Evolutionary conservation across 2,329 filamentous ascomycete genomes (phyloP), one percentile per base, ranked within the genome.

Genomic region (Myotisia sp.): DNA sequence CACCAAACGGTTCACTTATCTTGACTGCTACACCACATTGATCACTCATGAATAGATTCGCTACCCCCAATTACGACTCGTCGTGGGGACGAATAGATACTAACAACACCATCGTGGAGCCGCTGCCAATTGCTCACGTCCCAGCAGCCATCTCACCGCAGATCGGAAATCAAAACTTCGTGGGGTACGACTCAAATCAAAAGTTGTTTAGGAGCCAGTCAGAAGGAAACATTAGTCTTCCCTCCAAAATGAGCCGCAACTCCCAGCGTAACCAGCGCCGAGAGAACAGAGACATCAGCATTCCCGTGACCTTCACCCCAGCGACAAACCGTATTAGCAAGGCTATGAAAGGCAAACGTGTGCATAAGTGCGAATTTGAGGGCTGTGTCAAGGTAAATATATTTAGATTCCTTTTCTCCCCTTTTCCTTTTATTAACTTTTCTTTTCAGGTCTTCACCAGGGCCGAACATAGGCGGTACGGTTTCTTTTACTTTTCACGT

Each of bases 341-440:
- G 46, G 63, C 63, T 8, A 67, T 65, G 51, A 67, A 67, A 47
- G 63, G 63, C 19, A 66, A 66, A 47, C 58, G 62, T 33, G 63
- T 67, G 9, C 63, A 67, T 43, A 55, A 55, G 6, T 67, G 63
- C 44, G 54, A 63, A 37, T 62, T 51, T 39, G 59, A 59, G 10
- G 61, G 62, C 24, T 67, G 63, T 44, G 53, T 52, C 40, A 67
- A 67, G 55, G 62, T 64, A 41, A 32, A 5, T 10, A 13, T n/a
- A 29, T 6, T 21, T 33, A 26, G 29, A 23, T 31, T 40, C 37
- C 32, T 34, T 34, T 16, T 10, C 18, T 27, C 32, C 23, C 17
- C 21, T 18, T 18, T 34, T 27, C n/a, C 9, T 29, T 21, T 34
- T 21, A n/a, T n/a, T 34, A 26, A 19, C 12, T 26, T 19, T 34